These are phyloP conservation scores for Onygena corvina DNA, from an alignment of 2,329 filamentous ascomycete genomes.

Conservation along the genomic window DNA sequence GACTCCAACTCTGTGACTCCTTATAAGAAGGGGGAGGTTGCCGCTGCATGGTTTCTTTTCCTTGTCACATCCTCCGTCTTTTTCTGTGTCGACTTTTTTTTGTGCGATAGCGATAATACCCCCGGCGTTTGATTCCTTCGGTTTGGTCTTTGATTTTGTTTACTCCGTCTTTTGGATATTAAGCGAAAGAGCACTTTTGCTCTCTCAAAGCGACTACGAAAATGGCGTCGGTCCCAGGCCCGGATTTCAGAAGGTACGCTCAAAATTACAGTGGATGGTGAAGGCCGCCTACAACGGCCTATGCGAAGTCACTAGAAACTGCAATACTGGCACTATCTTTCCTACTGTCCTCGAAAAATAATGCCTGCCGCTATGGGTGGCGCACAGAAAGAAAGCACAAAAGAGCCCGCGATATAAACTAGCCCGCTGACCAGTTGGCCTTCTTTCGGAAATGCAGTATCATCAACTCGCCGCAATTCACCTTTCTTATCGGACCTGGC, in stretches of 20 bases:
- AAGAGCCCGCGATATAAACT: no score
- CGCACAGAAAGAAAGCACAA: neutral
- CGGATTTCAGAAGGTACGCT: conserved; percentile 27
- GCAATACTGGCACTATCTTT: neutral
- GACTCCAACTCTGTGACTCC: neutral
- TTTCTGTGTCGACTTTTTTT: neutral
- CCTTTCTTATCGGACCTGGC: conserved; percentile 36
- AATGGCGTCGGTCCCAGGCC: conserved; percentile 16
- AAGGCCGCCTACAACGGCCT: neutral
- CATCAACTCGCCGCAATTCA: conserved; percentile 34
- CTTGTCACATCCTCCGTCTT: neutral
- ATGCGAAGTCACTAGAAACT: neutral
- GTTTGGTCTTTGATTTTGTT: neutral
- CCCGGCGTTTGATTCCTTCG: neutral
- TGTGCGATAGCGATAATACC: conserved; percentile 2
- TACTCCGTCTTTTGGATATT: no score
- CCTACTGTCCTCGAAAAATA: neutral
- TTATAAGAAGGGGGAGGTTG: neutral
- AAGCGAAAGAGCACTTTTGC: conserved; percentile 2
- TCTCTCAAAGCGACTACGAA: neutral
- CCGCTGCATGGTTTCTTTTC: conserved; percentile 3
- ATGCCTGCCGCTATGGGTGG: neutral
- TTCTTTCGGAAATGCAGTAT: conserved; percentile 25
- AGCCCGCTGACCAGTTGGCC: conserved; percentile 17
- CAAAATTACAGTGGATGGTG: neutral